Conservation (phyloP, 495 filamentous ascomycete genomes). For the Podospora appendiculata region DNA sequence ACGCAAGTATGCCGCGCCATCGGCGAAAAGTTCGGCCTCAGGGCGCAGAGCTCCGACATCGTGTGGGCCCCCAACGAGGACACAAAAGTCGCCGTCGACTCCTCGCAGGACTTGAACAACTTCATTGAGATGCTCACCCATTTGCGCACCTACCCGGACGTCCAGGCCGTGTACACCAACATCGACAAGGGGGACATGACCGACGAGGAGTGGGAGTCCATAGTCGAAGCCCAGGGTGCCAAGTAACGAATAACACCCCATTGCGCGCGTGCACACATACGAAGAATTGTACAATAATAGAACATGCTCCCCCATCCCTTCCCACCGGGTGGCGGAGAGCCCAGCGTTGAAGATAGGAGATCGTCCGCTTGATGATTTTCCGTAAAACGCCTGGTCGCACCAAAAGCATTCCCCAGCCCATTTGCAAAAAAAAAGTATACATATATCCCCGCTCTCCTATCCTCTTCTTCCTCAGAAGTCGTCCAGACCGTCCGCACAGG, state of each 20-base stretch:
- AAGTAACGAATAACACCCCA: not conserved
- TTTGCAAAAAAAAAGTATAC: not conserved
- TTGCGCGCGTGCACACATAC: not conserved
- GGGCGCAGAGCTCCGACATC: constrained; percentile 65
- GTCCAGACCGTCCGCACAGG: too few relatives aligned
- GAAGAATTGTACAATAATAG: constrained; percentile 4
- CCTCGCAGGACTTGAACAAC: constrained; percentile 37
- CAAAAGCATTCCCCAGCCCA: not conserved
- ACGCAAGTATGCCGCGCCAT: constrained; percentile 57
- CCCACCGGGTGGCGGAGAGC: not conserved
- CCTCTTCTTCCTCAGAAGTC: not conserved
- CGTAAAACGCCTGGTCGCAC: not conserved
- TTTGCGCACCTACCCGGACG: constrained; percentile 52
- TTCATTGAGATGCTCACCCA: constrained; percentile 47
- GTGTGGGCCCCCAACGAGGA: constrained; percentile 81
- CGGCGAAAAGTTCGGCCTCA: constrained; percentile 48
- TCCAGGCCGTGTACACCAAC: constrained; percentile 65
- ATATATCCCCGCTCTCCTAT: not conserved
- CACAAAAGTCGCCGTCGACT: constrained; percentile 52
- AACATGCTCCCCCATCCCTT: not conserved
- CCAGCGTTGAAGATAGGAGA: not conserved
- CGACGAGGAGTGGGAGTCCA: constrained; percentile 38
- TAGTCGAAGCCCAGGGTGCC: constrained; percentile 42
- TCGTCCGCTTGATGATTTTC: not conserved
- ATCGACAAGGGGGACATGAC: constrained; percentile 34